Evolutionary conservation across 768 basidiomycete species (phyloP).

Genomic region (Tulasnella calospora): DNA sequence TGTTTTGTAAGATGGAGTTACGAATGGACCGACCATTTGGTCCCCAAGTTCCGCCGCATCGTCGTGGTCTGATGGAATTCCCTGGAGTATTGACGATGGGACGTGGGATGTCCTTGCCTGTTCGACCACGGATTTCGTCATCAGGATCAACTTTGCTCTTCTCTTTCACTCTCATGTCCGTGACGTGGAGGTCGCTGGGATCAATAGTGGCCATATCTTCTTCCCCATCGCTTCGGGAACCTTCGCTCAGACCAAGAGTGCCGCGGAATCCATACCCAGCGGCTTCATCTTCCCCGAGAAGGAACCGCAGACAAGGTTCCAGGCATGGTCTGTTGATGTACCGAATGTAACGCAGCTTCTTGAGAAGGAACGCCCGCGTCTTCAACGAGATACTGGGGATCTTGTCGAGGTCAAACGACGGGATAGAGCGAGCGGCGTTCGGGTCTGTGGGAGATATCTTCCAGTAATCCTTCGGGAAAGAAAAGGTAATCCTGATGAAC

Average conservation of each 20-base stretch:
- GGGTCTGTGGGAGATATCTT: conserved; percentile 54
- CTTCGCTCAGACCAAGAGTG: conserved; percentile 47
- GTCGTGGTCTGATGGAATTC: conserved; percentile 77
- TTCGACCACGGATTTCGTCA: not conserved
- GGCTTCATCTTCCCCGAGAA: conserved; percentile 64
- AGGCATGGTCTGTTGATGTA: conserved; percentile 75
- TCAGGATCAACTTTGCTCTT: not conserved
- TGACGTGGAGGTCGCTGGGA: conserved; percentile 46
- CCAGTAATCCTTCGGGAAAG: conserved; percentile 75
- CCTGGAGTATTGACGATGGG: conserved; percentile 33
- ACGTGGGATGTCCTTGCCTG: not conserved
- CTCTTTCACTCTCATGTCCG: not conserved
- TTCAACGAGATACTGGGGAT: conserved; percentile 73
- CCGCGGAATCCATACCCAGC: conserved; percentile 38
- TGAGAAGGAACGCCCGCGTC: conserved; percentile 71
- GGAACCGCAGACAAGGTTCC: conserved; percentile 74
- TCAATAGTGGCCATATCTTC: conserved; percentile 32
- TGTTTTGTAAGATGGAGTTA: not conserved
- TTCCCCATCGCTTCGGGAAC: conserved; percentile 65
- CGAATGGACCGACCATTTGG: conserved; percentile 60
- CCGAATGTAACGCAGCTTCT: conserved; percentile 65
- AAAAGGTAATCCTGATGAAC: conserved; percentile 83
- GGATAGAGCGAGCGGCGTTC: conserved; percentile 31
- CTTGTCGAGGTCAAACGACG: conserved; percentile 69
- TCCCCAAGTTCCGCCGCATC: conserved; percentile 83